Evolutionary conservation across 2,329 filamentous ascomycete genomes (phyloP), one percentile per base, ranked within the genome.

Genomic region (Colletotrichum spaethianum): DNA sequence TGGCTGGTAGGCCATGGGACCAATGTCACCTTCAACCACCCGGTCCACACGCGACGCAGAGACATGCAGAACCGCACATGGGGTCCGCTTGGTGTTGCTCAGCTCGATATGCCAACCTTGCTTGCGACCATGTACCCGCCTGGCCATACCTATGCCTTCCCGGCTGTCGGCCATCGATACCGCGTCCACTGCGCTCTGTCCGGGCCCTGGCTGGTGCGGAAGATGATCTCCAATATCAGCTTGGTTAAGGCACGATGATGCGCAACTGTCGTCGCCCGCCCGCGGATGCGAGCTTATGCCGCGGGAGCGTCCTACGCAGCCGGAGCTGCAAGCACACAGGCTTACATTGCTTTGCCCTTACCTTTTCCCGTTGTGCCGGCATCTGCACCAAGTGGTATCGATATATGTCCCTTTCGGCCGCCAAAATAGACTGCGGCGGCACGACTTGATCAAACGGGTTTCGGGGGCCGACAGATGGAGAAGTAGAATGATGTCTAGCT

Each of bases 41-140:
- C 66, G 72, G 66, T 60, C 63, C 70, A 67, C 75, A 74, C 73
- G 74, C 76, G 73, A 75, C 63, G 72, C 53, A 73, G 60, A 73
- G 55, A 73, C 55, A 69, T 69, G 64, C 69, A 73, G 61, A 74
- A 72, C 48, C 36, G 26, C 16, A 63, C 61, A 71, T 50, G 67
- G 67, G 55, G 46, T 40, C 36, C 48, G 23, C 36, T 48, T 50
- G 42, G 3, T 40, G 61, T 72, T 72, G 64, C 57, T 36, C 64
- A 63, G 63, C 69, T 59, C 64, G 64, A 68, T 40, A 40, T 70
- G 61, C 70, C 70, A 71, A 57, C 70, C 46, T 72, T 61, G 55
- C 61, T 38, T 59, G 36, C 61, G 23, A n/a, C 31, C 38, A 53
- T 38, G 36, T 20, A 53, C 46, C 31, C 59, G 52, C 63, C 44